Evolutionary conservation across 495 filamentous ascomycete species (phyloP).

Genomic region (Jackrogersella minutella): DNA sequence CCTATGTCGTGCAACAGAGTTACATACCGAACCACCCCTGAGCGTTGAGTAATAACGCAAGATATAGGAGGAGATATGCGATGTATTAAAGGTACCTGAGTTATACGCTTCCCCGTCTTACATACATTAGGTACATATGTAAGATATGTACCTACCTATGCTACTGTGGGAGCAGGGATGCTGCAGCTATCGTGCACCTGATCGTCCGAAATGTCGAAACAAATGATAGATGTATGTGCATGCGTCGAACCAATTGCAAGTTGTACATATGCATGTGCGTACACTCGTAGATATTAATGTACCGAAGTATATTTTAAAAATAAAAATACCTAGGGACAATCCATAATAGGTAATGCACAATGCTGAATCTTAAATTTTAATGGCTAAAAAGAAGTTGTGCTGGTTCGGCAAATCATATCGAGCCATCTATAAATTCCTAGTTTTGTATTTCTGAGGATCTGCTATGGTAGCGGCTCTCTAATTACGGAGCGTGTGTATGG

Average conservation of each 20-base stretch:
- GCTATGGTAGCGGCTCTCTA: background rate
- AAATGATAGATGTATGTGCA: background rate
- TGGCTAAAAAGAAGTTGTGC: background rate
- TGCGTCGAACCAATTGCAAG: background rate
- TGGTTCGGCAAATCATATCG: slow-evolving; percentile 4
- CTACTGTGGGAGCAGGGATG: slow-evolving; percentile 2
- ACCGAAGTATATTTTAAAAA: no score
- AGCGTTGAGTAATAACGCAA: no score
- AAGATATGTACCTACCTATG: background rate
- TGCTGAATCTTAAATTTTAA: slow-evolving; percentile 7
- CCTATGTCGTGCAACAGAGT: no score
- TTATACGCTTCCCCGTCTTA: background rate
- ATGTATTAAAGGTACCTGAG: no score
- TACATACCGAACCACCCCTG: no score
- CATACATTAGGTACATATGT: background rate
- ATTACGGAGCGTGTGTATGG: slow-evolving; percentile 3
- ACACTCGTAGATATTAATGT: background rate
- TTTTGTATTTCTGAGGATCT: background rate
- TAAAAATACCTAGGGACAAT: no score
- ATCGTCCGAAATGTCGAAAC: background rate
- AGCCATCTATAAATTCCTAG: background rate
- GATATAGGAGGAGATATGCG: no score
- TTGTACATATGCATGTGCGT: no score
- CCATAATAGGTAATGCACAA: no score
- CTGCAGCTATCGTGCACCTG: slow-evolving; percentile 1